Base-by-base conservation (phyloP, 177 flowering plant genomes). In the Telopea speciosissima region DNA sequence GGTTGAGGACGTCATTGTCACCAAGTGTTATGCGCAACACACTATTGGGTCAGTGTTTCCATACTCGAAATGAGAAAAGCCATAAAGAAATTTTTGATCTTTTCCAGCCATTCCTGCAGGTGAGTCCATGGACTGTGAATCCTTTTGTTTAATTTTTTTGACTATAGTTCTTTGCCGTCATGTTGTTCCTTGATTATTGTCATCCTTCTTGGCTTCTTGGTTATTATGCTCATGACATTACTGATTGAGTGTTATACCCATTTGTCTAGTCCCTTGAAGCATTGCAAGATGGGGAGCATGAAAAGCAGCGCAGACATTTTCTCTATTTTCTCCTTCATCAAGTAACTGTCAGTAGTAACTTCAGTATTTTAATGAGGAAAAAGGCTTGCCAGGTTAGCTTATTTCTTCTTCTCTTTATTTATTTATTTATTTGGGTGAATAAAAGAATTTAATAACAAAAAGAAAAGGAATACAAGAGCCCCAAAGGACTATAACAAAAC, bases 51-150 rank as follows among this genome's bases (percentile, higher is more conserved):
- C 97, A 92, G 79, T 94, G 97, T 86, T 94, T 94, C 68, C 98
- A 90, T 80, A 86, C 97, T 68, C 86, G 87, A 74, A 87, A 79
- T 69, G 98, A 94, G 89, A 92, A 94, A 86, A 90, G 86, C 72
- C 98, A 94, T 75, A 94, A 90, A 83, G 97, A 90, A 75, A 94
- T 94, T 76, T 92, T 92, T 85, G 98, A 92, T 85, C 96, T 90
- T 75, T 92, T 94, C 81, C 85, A 78, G 81, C 97, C 98, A 23
- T 89, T 94, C 78, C 73, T 94, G 78, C 93, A 88, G 98, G 98
- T 82, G 85, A 72, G 88, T 78, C 28, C 77, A 40, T 69, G 58
- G 19, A 58, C 3, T n/a, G 9, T 21, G 16, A 62, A 25, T 59
- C 68, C 42, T 75, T 69, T 31, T 68, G 24, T 45, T 67, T 9